phyloP scores from a whole-genome alignment of 2,329 filamentous ascomycete species.

The Neurospora crassa region DNA sequence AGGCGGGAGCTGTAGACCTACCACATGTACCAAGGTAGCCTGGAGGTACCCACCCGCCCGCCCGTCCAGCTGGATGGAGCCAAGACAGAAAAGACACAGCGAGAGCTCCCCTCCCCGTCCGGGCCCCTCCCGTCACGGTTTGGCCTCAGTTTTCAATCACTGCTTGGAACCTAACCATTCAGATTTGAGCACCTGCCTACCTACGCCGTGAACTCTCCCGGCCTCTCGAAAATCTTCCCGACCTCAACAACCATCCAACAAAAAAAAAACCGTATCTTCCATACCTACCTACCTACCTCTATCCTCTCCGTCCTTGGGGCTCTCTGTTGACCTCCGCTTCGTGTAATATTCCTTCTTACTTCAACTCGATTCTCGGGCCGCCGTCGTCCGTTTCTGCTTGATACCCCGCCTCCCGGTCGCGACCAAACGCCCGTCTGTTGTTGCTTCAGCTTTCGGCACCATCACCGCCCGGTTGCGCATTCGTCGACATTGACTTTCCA shows the following conservation, averaged over 20 bases:
- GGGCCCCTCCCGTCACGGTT: background rate
- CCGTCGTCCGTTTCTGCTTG: background rate
- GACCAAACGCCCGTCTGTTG: background rate
- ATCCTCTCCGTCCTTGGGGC: background rate
- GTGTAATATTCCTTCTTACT: background rate
- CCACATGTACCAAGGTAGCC: background rate
- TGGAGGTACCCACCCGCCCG: background rate
- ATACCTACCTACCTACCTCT: too few species aligned
- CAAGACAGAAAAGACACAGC: background rate
- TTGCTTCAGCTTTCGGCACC: background rate
- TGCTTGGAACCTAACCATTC: background rate
- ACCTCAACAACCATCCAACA: background rate
- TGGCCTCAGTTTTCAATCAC: background rate
- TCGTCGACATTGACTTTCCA: background rate
- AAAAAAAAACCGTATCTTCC: background rate
- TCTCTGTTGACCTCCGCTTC: background rate
- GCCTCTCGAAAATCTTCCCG: background rate
- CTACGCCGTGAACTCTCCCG: background rate
- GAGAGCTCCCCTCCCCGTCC: background rate
- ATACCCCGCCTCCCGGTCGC: background rate
- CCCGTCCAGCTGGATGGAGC: background rate
- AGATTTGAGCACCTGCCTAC: background rate
- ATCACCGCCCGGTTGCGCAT: background rate
- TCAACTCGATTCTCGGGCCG: background rate
- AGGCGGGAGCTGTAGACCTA: background rate